Conservation (phyloP, 768 basidiomycete species). For the Omphalotus guepiniiformis region DNA sequence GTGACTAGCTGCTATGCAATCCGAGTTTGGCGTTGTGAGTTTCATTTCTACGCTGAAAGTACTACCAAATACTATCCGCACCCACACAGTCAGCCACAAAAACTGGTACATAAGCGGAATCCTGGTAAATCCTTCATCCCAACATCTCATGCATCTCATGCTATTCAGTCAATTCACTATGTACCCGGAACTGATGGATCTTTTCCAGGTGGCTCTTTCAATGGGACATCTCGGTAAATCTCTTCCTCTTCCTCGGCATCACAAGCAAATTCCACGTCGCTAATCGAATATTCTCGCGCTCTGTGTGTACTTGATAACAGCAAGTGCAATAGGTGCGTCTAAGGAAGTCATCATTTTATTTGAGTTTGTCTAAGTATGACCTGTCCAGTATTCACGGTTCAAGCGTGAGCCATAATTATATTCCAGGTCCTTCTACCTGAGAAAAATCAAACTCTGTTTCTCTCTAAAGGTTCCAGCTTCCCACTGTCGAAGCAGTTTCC, state of each 20-base stretch:
- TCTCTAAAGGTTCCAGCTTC: neutral
- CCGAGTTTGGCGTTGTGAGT: constrained; percentile 1
- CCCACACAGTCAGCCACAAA: neutral
- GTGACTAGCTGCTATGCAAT: neutral
- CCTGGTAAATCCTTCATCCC: neutral
- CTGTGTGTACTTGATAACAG: neutral
- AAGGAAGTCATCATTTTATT: too few relatives aligned
- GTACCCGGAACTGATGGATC: too few relatives aligned
- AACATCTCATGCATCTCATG: too few relatives aligned
- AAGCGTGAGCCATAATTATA: neutral
- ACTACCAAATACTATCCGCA: neutral
- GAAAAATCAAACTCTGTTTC: neutral
- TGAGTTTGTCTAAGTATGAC: too few relatives aligned
- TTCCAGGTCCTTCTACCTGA: too few relatives aligned
- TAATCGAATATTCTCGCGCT: too few relatives aligned
- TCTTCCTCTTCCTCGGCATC: neutral
- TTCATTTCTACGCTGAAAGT: neutral
- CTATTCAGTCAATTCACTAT: too few relatives aligned
- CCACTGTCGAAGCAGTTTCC: neutral
- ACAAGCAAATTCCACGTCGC: too few relatives aligned
- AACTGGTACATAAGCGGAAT: neutral
- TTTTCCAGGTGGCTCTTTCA: neutral
- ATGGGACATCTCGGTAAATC: neutral
- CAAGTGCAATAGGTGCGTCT: neutral
- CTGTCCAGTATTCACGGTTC: constrained; percentile 1